These are phyloP conservation scores for Candida easanensis DNA, from an alignment of 805 yeast genomes.

Conservation along the genomic window DNA sequence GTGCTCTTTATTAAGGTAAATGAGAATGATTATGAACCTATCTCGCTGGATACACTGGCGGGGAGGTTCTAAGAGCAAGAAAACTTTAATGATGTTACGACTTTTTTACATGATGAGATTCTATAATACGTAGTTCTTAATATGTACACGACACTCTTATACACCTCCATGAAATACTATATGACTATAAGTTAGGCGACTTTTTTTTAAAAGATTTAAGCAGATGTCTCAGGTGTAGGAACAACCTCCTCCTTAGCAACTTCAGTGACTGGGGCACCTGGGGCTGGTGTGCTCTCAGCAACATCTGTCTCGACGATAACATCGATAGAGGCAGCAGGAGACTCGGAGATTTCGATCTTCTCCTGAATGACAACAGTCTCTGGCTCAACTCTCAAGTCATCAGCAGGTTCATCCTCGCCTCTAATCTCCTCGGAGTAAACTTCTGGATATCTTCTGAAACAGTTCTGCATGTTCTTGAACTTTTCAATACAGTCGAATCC, in stretches of 20 bases:
- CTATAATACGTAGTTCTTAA: not conserved
- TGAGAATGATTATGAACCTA: slow-evolving; percentile 39
- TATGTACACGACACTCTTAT: too few species aligned
- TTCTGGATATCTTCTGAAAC: slow-evolving; percentile 92
- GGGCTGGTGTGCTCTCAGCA: not conserved
- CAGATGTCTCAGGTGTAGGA: not conserved
- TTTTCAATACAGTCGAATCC: slow-evolving; percentile 93
- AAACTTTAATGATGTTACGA: not conserved
- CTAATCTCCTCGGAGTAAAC: slow-evolving; percentile 87
- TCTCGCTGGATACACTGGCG: slow-evolving; percentile 29
- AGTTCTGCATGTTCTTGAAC: slow-evolving; percentile 88
- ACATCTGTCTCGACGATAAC: slow-evolving; percentile 9
- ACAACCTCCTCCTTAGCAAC: not conserved
- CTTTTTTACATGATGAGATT: not conserved
- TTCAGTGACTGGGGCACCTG: not conserved
- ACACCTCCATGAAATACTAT: too few species aligned
- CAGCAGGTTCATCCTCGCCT: slow-evolving; percentile 60
- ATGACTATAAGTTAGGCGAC: too few species aligned
- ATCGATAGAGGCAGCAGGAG: not conserved
- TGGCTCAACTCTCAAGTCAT: slow-evolving; percentile 13
- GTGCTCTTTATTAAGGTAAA: slow-evolving; percentile 50
- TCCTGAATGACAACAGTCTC: slow-evolving; percentile 11
- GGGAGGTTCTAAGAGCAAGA: not conserved
- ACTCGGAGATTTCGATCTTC: not conserved
- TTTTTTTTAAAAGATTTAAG: not conserved